Conservation (phyloP, 768 basidiomycete genomes). For the Tricholoma hemisulphureum region DNA sequence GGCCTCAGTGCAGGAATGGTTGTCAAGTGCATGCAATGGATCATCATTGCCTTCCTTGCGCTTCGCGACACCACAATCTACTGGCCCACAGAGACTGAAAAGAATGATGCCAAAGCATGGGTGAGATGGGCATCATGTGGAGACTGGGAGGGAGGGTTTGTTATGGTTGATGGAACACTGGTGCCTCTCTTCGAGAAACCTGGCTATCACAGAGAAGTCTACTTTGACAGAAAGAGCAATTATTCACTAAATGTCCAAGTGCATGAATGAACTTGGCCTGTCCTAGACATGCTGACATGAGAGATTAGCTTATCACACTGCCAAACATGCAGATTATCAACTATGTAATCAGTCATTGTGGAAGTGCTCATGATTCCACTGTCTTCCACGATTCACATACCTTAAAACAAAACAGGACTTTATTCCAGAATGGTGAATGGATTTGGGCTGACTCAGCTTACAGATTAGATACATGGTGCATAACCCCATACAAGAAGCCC, state of each 20-base stretch:
- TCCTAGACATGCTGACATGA: no score
- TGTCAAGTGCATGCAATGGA: slow-evolving; percentile 7
- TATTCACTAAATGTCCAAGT: slow-evolving; percentile 40
- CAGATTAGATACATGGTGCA: slow-evolving; percentile 17
- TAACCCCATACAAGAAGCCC: slow-evolving; percentile 9
- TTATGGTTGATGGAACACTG: no score
- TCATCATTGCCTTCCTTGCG: slow-evolving; percentile 31
- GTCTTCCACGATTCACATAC: slow-evolving; percentile 24
- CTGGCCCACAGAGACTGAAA: slow-evolving; percentile 31
- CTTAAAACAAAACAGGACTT: slow-evolving; percentile 12
- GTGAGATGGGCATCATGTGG: slow-evolving; percentile 31
- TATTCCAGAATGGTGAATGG: slow-evolving; percentile 23
- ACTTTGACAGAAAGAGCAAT: slow-evolving; percentile 38
- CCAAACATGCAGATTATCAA: slow-evolving; percentile 38
- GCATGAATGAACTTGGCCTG: slow-evolving; percentile 4
- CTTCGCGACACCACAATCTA: slow-evolving; percentile 23
- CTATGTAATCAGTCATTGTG: slow-evolving; percentile 27
- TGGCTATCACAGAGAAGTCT: slow-evolving; percentile 36
- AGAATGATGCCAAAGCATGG: slow-evolving; percentile 35
- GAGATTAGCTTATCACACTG: slow-evolving; percentile 26
- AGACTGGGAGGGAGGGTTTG: slow-evolving; percentile 36
- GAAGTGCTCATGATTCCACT: no score
- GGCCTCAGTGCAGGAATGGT: slow-evolving; percentile 35
- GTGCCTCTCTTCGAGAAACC: no score
- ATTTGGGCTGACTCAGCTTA: background rate